phyloP scores from a whole-genome alignment of 83 land plant species.

The Larix sibirica region DNA sequence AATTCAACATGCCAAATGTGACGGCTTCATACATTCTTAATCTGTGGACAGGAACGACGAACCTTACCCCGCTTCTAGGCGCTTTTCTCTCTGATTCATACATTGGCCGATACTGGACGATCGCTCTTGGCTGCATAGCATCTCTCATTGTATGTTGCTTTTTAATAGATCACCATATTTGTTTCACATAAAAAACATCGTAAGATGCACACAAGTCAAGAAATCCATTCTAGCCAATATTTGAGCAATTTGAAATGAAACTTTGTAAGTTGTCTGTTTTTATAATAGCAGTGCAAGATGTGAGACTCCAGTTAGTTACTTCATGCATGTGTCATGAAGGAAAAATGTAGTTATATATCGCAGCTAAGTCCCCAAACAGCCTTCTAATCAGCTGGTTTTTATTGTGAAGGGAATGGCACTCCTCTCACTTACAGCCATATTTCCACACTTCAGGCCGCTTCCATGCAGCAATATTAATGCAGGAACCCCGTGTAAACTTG shows the following conservation, averaged over 20 bases:
- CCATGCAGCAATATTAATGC: no score
- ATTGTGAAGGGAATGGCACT: slow-evolving; percentile 42
- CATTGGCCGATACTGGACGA: slow-evolving; percentile 53
- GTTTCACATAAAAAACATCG: no score
- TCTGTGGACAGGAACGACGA: slow-evolving; percentile 48
- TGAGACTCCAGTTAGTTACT: no score
- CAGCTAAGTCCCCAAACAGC: background rate
- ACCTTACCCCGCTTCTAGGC: slow-evolving; percentile 62
- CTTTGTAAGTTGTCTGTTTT: no score
- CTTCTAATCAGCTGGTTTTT: background rate
- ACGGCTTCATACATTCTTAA: slow-evolving; percentile 40
- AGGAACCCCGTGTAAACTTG: slow-evolving; percentile 23
- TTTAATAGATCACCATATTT: background rate
- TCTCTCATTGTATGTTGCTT: slow-evolving; percentile 38
- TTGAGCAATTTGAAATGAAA: no score
- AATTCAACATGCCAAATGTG: slow-evolving; percentile 54
- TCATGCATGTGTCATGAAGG: no score
- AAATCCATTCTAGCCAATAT: no score
- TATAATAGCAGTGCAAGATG: no score
- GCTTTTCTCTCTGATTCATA: slow-evolving; percentile 73
- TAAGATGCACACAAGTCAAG: no score
- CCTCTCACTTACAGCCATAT: slow-evolving; percentile 37
- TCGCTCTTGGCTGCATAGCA: slow-evolving; percentile 52
- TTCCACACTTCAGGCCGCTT: slow-evolving; percentile 24
- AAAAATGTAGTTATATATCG: no score